phyloP scores from a whole-genome alignment of 2,329 filamentous ascomycete genomes.

The Microsporum audouinii region DNA sequence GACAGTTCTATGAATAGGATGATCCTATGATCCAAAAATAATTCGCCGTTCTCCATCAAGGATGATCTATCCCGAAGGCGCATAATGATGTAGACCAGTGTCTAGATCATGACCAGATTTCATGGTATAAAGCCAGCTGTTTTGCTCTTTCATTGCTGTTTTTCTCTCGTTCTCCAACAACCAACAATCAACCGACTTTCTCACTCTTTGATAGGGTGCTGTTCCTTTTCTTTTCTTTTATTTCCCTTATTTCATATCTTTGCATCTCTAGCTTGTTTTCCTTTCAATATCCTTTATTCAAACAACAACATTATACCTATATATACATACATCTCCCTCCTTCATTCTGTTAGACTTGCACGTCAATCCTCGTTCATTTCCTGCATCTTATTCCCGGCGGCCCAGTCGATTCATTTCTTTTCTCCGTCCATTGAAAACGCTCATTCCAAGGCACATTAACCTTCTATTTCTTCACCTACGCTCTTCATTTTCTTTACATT shows the following conservation, averaged over 20 bases:
- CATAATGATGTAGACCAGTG: not conserved
- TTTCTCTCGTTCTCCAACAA: slow-evolving; percentile 2
- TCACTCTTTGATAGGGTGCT: slow-evolving; percentile 5
- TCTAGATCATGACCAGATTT: not conserved
- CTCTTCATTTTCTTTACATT: not conserved
- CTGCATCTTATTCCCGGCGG: not conserved
- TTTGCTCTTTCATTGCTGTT: slow-evolving; percentile 1
- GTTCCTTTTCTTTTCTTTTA: slow-evolving; percentile 1
- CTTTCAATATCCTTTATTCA: not conserved
- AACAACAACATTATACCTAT: not conserved
- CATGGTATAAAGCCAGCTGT: not conserved
- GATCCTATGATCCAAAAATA: not conserved
- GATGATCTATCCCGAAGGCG: not conserved
- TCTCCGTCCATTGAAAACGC: not conserved
- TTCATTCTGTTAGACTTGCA: not conserved
- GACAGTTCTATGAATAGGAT: not conserved
- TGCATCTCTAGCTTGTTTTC: not conserved
- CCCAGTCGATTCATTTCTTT: not conserved
- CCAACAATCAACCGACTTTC: not conserved
- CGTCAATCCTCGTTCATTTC: not conserved
- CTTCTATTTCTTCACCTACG: not conserved
- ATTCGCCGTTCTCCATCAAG: not conserved
- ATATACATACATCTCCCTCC: not conserved
- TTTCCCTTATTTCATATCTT: not conserved
- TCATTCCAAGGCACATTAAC: not conserved